A percentile compares a stretch with the other conserved stretches of the same genome.
Conservation (phyloP, 2,329 filamentous ascomycete genomes). For the Fusarium transvaalense region DNA sequence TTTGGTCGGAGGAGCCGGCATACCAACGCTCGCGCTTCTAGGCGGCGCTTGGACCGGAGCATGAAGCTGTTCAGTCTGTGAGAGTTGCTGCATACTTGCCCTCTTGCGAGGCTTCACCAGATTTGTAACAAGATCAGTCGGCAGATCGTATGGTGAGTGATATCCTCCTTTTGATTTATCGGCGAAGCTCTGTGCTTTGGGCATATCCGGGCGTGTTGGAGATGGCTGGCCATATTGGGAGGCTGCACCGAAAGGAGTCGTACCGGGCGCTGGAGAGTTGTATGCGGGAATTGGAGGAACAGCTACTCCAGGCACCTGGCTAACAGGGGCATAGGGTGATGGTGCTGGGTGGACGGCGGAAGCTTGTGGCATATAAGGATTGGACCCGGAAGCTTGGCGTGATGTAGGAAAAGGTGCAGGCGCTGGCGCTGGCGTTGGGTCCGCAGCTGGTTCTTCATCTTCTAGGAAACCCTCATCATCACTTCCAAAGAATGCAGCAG, state of each 20-base stretch:
- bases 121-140: constrained; percentile 76
- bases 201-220: constrained; percentile 59
- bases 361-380: constrained; percentile 48
- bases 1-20: constrained; percentile 48
- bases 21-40: constrained; percentile 72
- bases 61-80: constrained; percentile 57
- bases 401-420: constrained; percentile 14
- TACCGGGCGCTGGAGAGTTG: constrained; percentile 41
- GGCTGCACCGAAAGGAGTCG: constrained; percentile 43
- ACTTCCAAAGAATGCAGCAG: constrained; percentile 78
- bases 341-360: constrained; percentile 33
- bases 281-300: constrained; percentile 38
- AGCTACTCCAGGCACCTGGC: constrained; percentile 16
- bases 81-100: constrained; percentile 68
- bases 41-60: constrained; percentile 59
- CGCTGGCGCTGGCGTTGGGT: constrained; percentile 22
- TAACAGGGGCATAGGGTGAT: constrained; percentile 43
- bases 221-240: constrained; percentile 56
- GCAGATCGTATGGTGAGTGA: constrained; percentile 93
- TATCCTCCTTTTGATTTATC: constrained; percentile 94
- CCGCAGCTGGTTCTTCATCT: constrained; percentile 60
- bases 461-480: constrained; percentile 90
- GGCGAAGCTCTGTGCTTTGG: constrained; percentile 83
- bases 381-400: constrained; percentile 32
- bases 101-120: constrained; percentile 76